A percentile compares a stretch with the other conserved stretches of the same genome.
These are phyloP conservation scores for Epichloe coenophiala DNA, from an alignment of 2,329 filamentous ascomycete species.

Conservation along the genomic window DNA sequence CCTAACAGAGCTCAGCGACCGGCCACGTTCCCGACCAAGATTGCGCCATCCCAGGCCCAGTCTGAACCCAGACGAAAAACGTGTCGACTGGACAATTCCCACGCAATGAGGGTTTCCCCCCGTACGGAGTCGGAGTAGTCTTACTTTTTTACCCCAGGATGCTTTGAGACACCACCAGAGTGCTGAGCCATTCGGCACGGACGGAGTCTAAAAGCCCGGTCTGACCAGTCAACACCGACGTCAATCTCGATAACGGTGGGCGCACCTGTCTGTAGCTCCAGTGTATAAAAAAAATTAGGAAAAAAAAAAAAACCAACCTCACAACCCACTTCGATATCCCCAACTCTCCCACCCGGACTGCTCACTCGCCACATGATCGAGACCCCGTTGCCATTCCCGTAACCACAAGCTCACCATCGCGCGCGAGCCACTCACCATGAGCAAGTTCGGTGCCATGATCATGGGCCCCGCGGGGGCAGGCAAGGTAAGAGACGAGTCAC, in stretches of 20 bases:
- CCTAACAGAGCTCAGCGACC: neutral
- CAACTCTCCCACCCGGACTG: neutral
- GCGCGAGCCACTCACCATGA: slow-evolving; percentile 40
- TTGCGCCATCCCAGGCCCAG: slow-evolving; percentile 4
- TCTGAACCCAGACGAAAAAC: neutral
- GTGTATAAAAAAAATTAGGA: neutral
- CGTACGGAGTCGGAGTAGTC: neutral
- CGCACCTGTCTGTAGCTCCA: neutral
- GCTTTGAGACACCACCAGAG: too few relatives aligned
- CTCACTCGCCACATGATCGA: neutral
- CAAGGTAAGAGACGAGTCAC: slow-evolving; percentile 43
- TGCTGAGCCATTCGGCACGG: too few relatives aligned
- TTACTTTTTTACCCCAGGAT: neutral
- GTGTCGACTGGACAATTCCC: too few relatives aligned
- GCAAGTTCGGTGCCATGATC: slow-evolving; percentile 86
- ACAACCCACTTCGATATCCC: too few relatives aligned
- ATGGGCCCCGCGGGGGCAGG: slow-evolving; percentile 90
- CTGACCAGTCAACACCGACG: neutral
- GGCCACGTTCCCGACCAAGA: neutral
- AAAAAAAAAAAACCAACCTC: too few relatives aligned
- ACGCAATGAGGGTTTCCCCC: too few relatives aligned
- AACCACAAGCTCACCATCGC: neutral
- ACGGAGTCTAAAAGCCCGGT: neutral
- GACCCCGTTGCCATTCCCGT: neutral
- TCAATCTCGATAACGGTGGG: neutral